phyloP scores from a whole-genome alignment of 495 filamentous ascomycete species.

The Pyrenula aspistea region DNA sequence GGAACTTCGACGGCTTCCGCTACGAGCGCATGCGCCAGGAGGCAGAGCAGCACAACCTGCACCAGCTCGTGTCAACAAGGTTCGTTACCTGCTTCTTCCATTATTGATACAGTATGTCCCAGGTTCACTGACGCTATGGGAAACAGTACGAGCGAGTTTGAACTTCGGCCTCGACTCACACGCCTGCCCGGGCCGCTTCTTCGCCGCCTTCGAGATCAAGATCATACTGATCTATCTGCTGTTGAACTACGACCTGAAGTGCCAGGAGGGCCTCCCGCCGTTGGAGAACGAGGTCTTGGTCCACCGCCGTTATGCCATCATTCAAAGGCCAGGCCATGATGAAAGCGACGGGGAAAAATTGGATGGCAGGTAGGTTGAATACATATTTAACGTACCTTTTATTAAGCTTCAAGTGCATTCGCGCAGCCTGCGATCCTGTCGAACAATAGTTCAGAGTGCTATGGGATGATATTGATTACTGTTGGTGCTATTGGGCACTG shows the following conservation, averaged over 20 bases:
- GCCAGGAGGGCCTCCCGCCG: not conserved
- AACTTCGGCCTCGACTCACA: constrained; percentile 37
- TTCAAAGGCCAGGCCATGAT: not conserved
- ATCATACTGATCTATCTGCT: constrained; percentile 36
- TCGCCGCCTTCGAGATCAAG: constrained; percentile 39
- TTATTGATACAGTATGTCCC: not conserved
- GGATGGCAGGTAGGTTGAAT: not conserved
- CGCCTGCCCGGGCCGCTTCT: constrained; percentile 43
- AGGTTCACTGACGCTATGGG: not conserved
- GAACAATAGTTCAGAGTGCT: not conserved
- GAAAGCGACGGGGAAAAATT: not conserved
- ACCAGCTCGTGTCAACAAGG: not conserved
- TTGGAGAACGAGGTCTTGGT: not conserved
- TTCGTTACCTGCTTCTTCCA: not conserved
- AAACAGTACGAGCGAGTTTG: not conserved
- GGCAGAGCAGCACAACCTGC: not conserved
- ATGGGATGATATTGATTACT: not conserved
- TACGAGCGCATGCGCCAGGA: not conserved
- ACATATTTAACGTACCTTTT: not conserved
- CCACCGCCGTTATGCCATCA: not conserved
- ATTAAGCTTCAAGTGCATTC: not conserved
- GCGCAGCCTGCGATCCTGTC: not conserved
- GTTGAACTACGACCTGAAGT: constrained; percentile 41
- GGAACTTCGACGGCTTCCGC: constrained; percentile 38
- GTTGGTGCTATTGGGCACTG: not conserved